Evolutionary conservation across 352 stramenopile genomes (phyloP), one percentile per base, ranked within the genome.

Genomic region (Phytophthora palmivora): DNA sequence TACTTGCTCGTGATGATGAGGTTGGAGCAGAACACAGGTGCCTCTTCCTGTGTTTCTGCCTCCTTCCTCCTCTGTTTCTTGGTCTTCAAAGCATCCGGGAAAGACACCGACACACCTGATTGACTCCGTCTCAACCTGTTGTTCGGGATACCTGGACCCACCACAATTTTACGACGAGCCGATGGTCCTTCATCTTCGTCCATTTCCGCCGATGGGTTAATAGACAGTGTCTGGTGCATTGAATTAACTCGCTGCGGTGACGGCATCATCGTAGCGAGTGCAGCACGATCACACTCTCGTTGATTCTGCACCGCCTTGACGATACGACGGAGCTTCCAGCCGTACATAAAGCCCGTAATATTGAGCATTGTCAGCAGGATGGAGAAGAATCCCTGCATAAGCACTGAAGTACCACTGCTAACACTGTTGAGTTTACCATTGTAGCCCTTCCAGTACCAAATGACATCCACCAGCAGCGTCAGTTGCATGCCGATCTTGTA

Each of bases 401-500:
- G 80, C 63, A 94, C 82, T 14, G 81, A 86, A 2, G 88, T 96
- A 24, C 82, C 86, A 37, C 69, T 78, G 50, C 83, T 94, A 36
- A 94, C 85, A 56, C 65, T 88, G 21, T 75, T 85, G n/a, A 92
- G 70, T 36, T 89, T 93, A 54, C 88, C 88, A 55, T 96, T 96
- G 79, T 94, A 96, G 52, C 84, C 84, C 34, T 90, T 86, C 38
- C 60, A 81, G 74, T 96, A 96, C 86, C 86, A 96, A 45, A 95
- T 88, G 33, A 95, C 76, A 58, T 96, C 88, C 26, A 96, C 82
- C 2, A 91, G 24, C 8, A 96, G 49, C 63, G 81, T 96, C 19
- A 96, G 58, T 54, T 96, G 88, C 88, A 96, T 96, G 44, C 88
- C 88, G 37, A 96, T 89, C 65, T 96, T 96, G 79, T 95, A 96